phyloP scores from a whole-genome alignment of 2,329 filamentous ascomycete genomes.

The Exophiala sp. region DNA sequence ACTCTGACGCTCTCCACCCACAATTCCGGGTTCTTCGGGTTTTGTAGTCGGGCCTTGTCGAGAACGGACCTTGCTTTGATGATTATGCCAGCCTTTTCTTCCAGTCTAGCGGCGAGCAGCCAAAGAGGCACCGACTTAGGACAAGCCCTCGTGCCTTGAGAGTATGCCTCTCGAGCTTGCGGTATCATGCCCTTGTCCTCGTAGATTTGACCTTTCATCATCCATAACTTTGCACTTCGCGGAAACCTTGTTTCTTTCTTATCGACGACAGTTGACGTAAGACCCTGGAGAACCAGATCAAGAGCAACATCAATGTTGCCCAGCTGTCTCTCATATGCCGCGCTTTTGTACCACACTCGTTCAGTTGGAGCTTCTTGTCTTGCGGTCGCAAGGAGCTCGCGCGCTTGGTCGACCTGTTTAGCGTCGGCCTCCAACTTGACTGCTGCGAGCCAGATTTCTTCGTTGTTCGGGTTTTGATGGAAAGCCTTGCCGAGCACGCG shows the following conservation, averaged over 20 bases:
- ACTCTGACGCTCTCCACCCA: constrained; percentile 94
- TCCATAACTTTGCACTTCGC: constrained; percentile 81
- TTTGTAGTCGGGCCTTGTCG: constrained; percentile 79
- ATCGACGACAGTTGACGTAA: constrained; percentile 25
- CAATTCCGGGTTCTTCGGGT: constrained; percentile 75
- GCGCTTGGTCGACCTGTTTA: constrained; percentile 71
- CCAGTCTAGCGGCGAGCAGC: constrained; percentile 80
- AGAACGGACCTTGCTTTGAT: constrained; percentile 93
- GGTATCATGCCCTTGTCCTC: constrained; percentile 71
- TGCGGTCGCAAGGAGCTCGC: constrained; percentile 73
- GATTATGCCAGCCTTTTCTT: constrained; percentile 73
- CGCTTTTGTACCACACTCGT: constrained; percentile 94
- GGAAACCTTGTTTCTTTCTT: constrained; percentile 69
- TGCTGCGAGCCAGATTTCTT: constrained; percentile 94
- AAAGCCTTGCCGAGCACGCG: constrained; percentile 83
- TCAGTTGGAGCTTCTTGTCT: constrained; percentile 87
- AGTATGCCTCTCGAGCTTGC: constrained; percentile 84
- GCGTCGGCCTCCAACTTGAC: constrained; percentile 95
- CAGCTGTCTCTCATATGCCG: constrained; percentile 83
- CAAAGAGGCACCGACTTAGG: constrained; percentile 79
- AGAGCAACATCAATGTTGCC: constrained; percentile 74
- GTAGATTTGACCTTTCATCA: constrained; percentile 99
- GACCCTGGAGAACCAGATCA: constrained; percentile 75
- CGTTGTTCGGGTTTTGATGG: constrained; percentile 90
- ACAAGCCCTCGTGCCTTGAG: constrained; percentile 78